phyloP scores from a whole-genome alignment of 257 asterid genomes.

The Nicotiana noctiflora region DNA sequence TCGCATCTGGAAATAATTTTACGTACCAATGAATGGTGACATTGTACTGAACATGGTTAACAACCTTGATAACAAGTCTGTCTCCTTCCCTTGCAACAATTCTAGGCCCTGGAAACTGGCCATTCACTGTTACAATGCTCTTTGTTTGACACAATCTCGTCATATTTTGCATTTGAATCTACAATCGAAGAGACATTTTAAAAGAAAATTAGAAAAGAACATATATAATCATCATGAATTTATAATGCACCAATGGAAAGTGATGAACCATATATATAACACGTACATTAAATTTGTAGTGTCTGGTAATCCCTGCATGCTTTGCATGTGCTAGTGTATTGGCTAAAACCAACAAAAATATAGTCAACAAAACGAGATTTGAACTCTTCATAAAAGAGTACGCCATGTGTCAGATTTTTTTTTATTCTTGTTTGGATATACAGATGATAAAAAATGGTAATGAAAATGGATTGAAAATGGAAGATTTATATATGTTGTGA shows the following conservation, averaged over 20 bases:
- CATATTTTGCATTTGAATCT: conserved; percentile 49
- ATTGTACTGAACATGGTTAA: conserved; percentile 50
- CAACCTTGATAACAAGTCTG: conserved; percentile 41
- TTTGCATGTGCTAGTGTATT: conserved; percentile 25
- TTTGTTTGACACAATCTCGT: conserved; percentile 52
- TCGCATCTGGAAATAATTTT: not conserved
- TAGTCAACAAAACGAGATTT: conserved; percentile 1
- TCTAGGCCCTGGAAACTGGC: conserved; percentile 59
- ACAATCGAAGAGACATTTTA: not conserved
- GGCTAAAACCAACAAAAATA: conserved; percentile 19
- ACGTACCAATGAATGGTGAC: conserved; percentile 51
- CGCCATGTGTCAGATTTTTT: conserved; percentile 15
- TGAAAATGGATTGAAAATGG: not conserved
- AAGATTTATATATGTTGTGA: not conserved
- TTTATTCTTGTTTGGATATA: not conserved
- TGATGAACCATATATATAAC: not conserved
- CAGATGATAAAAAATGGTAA: not conserved
- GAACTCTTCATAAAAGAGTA: conserved; percentile 11
- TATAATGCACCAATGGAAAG: not conserved
- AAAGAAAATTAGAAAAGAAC: not conserved
- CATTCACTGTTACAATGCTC: conserved; percentile 57
- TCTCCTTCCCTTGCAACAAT: conserved; percentile 67
- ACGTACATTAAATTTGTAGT: conserved; percentile 46
- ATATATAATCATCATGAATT: not conserved
- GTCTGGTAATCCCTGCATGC: conserved; percentile 36